Evolutionary conservation across 139 green algal genomes (phyloP).

Genomic region (Spirogloea muscicola): DNA sequence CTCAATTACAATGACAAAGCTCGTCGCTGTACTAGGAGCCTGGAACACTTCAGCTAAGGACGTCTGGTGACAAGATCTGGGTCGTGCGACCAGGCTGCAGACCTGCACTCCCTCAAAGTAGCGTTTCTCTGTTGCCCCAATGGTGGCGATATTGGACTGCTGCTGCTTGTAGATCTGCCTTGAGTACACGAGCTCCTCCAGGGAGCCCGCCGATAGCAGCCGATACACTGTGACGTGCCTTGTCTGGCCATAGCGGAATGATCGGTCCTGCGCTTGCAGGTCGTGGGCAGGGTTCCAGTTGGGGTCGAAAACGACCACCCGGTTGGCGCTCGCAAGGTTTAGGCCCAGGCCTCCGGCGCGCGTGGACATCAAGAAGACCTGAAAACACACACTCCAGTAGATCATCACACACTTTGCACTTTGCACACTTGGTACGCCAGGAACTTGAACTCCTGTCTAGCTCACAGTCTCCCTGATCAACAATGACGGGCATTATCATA

Average conservation of each 20-base stretch:
- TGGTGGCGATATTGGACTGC: no score
- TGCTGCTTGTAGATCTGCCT: slow-evolving; percentile 43
- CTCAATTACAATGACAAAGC: no score
- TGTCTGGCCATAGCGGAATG: slow-evolving; percentile 74
- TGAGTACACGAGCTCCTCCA: slow-evolving; percentile 56
- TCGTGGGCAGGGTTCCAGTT: slow-evolving; percentile 97
- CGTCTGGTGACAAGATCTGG: no score
- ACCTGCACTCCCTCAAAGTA: no score
- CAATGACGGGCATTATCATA: neutral
- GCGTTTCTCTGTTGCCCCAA: no score
- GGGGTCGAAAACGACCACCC: slow-evolving; percentile 93
- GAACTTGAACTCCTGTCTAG: neutral
- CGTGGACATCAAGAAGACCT: slow-evolving; percentile 93
- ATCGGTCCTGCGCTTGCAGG: slow-evolving; percentile 75
- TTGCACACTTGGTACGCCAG: neutral
- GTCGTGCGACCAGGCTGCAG: no score
- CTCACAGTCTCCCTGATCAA: slow-evolving; percentile 6
- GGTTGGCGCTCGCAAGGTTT: slow-evolving; percentile 87
- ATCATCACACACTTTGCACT: neutral
- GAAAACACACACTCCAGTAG: slow-evolving; percentile 48
- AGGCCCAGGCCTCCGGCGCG: slow-evolving; percentile 91
- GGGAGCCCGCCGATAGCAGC: slow-evolving; percentile 62
- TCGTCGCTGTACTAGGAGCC: no score
- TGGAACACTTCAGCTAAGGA: no score
- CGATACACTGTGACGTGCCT: slow-evolving; percentile 68